Conservation (phyloP, 192 early-diverging fungal genomes). For the Nowakowskiella sp. region DNA sequence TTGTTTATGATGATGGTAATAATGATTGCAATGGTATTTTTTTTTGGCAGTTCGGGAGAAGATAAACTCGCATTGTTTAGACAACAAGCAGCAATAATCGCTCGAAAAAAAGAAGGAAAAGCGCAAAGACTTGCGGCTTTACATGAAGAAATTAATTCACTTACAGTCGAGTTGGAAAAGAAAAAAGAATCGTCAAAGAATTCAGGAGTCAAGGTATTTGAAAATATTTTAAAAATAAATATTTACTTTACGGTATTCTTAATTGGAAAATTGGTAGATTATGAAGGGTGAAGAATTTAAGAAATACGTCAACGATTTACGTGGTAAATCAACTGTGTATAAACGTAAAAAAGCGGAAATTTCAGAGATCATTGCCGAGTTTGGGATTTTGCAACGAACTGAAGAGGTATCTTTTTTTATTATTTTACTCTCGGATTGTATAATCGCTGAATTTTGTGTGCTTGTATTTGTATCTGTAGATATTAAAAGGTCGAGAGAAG, state of each 20-base stretch:
- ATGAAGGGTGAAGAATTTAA: conserved; percentile 59
- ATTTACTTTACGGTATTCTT: background rate
- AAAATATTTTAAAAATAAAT: background rate
- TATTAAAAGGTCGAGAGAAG: conserved; percentile 19
- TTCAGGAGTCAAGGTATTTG: conserved; percentile 27
- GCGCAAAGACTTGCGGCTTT: conserved; percentile 25
- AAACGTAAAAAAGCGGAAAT: conserved; percentile 49
- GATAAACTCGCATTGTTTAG: conserved; percentile 53
- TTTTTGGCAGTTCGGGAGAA: conserved; percentile 34
- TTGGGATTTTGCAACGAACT: conserved; percentile 47
- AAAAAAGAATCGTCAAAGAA: conserved; percentile 27
- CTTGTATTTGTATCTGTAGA: conserved; percentile 9
- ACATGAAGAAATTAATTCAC: conserved; percentile 30
- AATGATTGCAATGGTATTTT: conserved; percentile 1
- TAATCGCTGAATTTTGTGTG: conserved; percentile 9
- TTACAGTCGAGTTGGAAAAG: conserved; percentile 27
- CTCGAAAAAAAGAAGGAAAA: conserved; percentile 50
- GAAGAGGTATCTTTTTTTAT: conserved; percentile 30
- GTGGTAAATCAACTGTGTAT: conserved; percentile 49
- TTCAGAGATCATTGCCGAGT: conserved; percentile 38
- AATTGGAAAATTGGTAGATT: conserved; percentile 39
- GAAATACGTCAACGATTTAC: conserved; percentile 48
- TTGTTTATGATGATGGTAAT: background rate
- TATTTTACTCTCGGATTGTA: too few species aligned
- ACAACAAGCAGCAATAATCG: conserved; percentile 53